phyloP scores from a whole-genome alignment of 202 grass and related monocot species.

The Musa balbisiana region DNA sequence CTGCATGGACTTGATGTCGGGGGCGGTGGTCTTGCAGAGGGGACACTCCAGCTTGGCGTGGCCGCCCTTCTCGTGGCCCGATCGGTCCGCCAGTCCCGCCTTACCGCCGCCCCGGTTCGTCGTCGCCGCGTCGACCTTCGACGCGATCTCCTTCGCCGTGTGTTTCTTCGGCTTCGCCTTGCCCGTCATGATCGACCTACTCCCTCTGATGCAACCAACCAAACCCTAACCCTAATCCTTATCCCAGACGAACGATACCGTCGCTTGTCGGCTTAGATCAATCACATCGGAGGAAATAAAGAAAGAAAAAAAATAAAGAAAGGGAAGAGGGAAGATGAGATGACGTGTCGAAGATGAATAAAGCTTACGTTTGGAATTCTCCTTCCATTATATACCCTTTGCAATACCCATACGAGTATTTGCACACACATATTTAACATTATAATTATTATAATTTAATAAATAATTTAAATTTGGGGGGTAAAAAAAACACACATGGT shows the following conservation, averaged over 20 bases:
- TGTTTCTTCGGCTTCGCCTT: slow-evolving; percentile 17
- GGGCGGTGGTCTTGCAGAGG: slow-evolving; percentile 7
- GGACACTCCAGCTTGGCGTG: slow-evolving; percentile 8
- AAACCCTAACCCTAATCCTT: slow-evolving; percentile 12
- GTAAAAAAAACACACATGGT: too few relatives aligned
- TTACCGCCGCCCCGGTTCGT: slow-evolving; percentile 3
- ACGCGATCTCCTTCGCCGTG: slow-evolving; percentile 6
- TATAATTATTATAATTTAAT: too few relatives aligned
- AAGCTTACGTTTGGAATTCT: too few relatives aligned
- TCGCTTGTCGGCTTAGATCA: neutral
- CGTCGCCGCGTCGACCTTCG: slow-evolving; percentile 3
- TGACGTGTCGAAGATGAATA: neutral
- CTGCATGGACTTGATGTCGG: slow-evolving; percentile 12
- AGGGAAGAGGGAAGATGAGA: neutral
- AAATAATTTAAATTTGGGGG: too few relatives aligned
- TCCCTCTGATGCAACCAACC: neutral
- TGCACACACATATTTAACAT: too few relatives aligned
- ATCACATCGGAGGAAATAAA: neutral
- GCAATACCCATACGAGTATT: too few relatives aligned
- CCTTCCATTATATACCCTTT: too few relatives aligned
- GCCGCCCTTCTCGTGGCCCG: neutral
- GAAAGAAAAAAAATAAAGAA: neutral
- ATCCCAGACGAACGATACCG: neutral
- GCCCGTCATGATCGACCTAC: neutral
- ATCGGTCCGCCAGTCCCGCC: neutral